phyloP scores from a whole-genome alignment of 176 grass and related monocot species.

The Dendrocalamus sinicus region DNA sequence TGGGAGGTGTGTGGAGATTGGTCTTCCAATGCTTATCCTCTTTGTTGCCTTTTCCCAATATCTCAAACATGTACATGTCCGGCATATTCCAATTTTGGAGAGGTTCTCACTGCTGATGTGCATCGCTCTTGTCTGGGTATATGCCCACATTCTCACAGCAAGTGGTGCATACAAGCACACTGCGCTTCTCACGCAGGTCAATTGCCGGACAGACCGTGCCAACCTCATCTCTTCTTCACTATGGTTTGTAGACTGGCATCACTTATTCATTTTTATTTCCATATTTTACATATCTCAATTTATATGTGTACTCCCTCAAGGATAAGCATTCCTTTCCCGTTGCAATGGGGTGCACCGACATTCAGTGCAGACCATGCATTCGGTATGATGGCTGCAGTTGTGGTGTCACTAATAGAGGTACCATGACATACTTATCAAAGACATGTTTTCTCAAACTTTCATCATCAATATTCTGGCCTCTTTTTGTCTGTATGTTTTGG shows the following conservation, averaged over 20 bases:
- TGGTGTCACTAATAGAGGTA: slow-evolving; percentile 96
- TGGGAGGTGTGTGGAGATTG: slow-evolving; percentile 93
- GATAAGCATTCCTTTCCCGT: slow-evolving; percentile 93
- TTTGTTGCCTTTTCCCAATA: slow-evolving; percentile 87
- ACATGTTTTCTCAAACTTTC: background rate
- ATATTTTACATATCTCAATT: background rate
- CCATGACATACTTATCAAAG: background rate
- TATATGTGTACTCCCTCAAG: slow-evolving; percentile 41
- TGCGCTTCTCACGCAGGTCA: slow-evolving; percentile 69
- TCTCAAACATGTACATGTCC: slow-evolving; percentile 73
- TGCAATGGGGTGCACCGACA: slow-evolving; percentile 94
- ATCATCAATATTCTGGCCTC: background rate
- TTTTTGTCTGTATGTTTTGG: slow-evolving; percentile 20
- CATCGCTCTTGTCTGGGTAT: slow-evolving; percentile 79
- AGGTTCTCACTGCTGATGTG: slow-evolving; percentile 84
- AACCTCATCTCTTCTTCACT: slow-evolving; percentile 89
- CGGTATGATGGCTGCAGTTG: slow-evolving; percentile 93
- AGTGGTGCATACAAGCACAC: slow-evolving; percentile 82
- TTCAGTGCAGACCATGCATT: slow-evolving; percentile 94
- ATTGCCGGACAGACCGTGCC: slow-evolving; percentile 75
- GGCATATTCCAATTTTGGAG: slow-evolving; percentile 72
- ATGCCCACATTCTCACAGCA: slow-evolving; percentile 86
- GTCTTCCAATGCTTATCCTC: slow-evolving; percentile 85
- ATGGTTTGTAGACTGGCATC: slow-evolving; percentile 52
- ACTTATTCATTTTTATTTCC: slow-evolving; percentile 38